Base-by-base conservation (phyloP, 495 filamentous ascomycete species). In the Podospora pseudoanserina region DNA sequence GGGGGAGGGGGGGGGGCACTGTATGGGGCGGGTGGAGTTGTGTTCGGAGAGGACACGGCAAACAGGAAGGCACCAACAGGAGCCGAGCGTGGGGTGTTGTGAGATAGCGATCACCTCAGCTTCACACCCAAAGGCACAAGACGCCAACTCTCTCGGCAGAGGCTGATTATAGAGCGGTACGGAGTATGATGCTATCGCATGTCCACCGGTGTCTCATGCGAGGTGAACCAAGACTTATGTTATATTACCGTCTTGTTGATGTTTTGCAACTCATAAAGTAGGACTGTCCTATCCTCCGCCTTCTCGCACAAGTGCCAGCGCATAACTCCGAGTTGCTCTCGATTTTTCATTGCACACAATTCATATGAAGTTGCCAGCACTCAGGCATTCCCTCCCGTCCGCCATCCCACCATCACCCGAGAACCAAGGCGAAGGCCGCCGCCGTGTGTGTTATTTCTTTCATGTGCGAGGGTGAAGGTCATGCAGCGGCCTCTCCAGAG, bases 391-490 rank as follows among this genome's bases (percentile, higher is more conserved):
- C 13, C 39, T 5, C 9, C 39, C 39, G 2, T 49, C 5, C 15
- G 39, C 39, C 39, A 49, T 49, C 3, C 30, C 30, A 32, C 30
- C 30, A 32, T 6, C 30, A 32, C 30, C 30, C 30, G 30, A 32
- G 30, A 7, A 32, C 30, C 30, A 32, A 32, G 30, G 30, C 30
- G 7, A 32, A 32, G 30, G 39, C 30, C 13, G 13, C 30, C 13
- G 13, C 13, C 1, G 39, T 49, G 39, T 49, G 39, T 56, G 27
- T 58, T 49, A 34, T 26, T 27, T 60, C 26, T 26, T 34, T 49
- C 39, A 30, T 64, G 62, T 69, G 70, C 60, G 67, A 68, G 66
- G 69, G 67, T 67, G 64, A 67, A 27, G 27, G 23, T 30, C 59
- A 16, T 49, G 63, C 44, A 64, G 23, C 64, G 62, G 60, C 55